Evolutionary conservation across 2,329 filamentous ascomycete genomes (phyloP), one percentile per base, ranked within the genome.

Genomic region (Curvularia sp.): DNA sequence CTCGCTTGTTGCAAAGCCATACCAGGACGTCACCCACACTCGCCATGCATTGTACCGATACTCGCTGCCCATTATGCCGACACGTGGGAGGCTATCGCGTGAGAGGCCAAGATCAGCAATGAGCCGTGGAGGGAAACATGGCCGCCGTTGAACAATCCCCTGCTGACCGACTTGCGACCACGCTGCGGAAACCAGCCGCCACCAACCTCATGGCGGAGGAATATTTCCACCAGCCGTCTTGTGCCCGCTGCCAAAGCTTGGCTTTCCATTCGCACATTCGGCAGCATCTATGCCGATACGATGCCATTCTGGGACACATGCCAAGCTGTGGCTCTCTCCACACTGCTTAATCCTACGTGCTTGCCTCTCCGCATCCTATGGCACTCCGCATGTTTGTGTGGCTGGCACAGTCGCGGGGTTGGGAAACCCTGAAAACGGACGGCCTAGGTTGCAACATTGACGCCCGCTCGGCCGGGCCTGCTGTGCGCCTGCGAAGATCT

Each of bases 191-290:
- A 56, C 54, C 51, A 56, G 24, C 55, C 61, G 63, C 67, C 61
- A 66, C 56, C 46, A 54, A 59, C 49, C n/a, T 24, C 43, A 49
- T 28, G 38, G 33, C 61, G 66, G 62, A 59, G 41, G 31, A 68
- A 68, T 64, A 62, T 44, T 64, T 69, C 68, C 66, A 69, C 68
- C 68, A 70, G 63, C 62, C 60, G 58, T 53, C 55, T 51, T 22
- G 22, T 43, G 35, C 48, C 60, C 42, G 53, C 55, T 59, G 50
- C 13, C 46, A 24, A 57, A 57, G 44, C 57, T 63, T 69, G 64
- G 63, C 59, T 53, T 58, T 50, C 43, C 53, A 50, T 58, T 66
- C 56, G 55, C 60, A 66, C 62, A 57, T 55, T 71, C 68, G 68
- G 68, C 4, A 28, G 49, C 55, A 57, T 59, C 65, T 71, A 53